Evolutionary conservation across 1,284 basidiomycete genomes (phyloP).

Genomic region (Malassezia arunalokei): DNA sequence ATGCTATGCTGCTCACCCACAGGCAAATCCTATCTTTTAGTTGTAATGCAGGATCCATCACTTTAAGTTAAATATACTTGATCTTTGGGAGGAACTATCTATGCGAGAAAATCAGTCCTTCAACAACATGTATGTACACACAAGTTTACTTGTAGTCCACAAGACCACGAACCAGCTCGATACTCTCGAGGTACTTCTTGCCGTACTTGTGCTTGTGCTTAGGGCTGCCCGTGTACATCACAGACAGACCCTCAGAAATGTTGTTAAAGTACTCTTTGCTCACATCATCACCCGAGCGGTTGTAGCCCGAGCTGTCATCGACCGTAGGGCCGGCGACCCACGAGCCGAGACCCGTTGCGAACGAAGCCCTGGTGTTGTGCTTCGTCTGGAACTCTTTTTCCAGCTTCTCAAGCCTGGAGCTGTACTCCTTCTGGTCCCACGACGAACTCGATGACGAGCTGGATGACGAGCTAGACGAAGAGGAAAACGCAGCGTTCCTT

Average conservation of each 20-base stretch:
- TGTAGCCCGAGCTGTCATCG: constrained; percentile 27
- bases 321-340: constrained; percentile 43
- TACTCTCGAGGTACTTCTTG: constrained; percentile 23
- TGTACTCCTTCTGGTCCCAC: constrained; percentile 1
- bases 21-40: constrained; percentile 37
- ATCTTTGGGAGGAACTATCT: background rate
- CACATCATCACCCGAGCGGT: constrained; percentile 31
- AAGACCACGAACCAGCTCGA: constrained; percentile 28
- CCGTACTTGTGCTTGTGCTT: constrained; percentile 11
- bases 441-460: background rate
- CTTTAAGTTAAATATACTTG: background rate
- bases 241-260: constrained; percentile 24
- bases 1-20: background rate
- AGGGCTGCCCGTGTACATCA: constrained; percentile 21
- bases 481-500: background rate
- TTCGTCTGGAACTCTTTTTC: constrained; percentile 4
- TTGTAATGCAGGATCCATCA: constrained; percentile 27
- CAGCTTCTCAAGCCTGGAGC: background rate
- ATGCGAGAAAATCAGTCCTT: background rate
- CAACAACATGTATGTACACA: background rate
- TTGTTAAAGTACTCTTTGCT: constrained; percentile 27
- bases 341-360: constrained; percentile 28
- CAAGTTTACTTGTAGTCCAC: constrained; percentile 22
- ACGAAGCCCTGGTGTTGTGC: constrained; percentile 10
- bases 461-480: background rate